Percentiles rank a stretch among this genome's conserved stretches.
These are phyloP conservation scores for Daldinia vernicosa DNA, from an alignment of 495 filamentous ascomycete genomes.

Conservation along the genomic window DNA sequence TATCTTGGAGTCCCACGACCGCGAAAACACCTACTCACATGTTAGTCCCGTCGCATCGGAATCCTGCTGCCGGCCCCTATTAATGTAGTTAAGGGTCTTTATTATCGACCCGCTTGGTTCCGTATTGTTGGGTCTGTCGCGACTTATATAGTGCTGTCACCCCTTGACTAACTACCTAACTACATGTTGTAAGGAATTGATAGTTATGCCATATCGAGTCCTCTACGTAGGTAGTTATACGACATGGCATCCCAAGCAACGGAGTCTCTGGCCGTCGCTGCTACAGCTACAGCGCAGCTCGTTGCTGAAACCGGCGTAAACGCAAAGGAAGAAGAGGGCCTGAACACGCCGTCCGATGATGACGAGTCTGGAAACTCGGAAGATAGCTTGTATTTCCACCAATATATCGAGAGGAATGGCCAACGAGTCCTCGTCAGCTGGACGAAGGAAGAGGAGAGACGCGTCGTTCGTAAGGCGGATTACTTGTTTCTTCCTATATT, in stretches of 20 bases:
- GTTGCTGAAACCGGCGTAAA: conserved; percentile 1
- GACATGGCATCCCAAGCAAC: conserved; percentile 29
- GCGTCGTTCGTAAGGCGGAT: conserved; percentile 32
- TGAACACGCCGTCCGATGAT: conserved; percentile 9
- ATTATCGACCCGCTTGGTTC: conserved; percentile 9
- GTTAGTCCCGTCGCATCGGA: conserved; percentile 4
- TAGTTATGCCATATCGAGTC: neutral
- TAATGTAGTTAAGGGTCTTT: conserved; percentile 4
- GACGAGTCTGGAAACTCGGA: conserved; percentile 13
- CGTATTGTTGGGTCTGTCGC: conserved; percentile 1
- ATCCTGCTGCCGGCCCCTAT: neutral
- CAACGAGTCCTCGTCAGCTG: conserved; percentile 27
- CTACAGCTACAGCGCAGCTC: conserved; percentile 13
- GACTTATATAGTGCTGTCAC: neutral
- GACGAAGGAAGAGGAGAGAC: conserved; percentile 30
- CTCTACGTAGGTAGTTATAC: neutral
- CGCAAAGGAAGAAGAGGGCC: conserved; percentile 16
- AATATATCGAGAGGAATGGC: conserved; percentile 24
- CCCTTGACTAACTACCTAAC: neutral
- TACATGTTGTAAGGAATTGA: neutral
- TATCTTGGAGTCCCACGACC: neutral
- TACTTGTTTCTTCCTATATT: conserved; percentile 32
- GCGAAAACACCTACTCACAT: conserved; percentile 12
- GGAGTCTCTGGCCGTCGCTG: conserved; percentile 25
- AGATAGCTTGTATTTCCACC: conserved; percentile 17